These are phyloP conservation scores for Plasmodium ovale DNA, from an alignment of 169 alveolate species.

Conservation along the genomic window DNA sequence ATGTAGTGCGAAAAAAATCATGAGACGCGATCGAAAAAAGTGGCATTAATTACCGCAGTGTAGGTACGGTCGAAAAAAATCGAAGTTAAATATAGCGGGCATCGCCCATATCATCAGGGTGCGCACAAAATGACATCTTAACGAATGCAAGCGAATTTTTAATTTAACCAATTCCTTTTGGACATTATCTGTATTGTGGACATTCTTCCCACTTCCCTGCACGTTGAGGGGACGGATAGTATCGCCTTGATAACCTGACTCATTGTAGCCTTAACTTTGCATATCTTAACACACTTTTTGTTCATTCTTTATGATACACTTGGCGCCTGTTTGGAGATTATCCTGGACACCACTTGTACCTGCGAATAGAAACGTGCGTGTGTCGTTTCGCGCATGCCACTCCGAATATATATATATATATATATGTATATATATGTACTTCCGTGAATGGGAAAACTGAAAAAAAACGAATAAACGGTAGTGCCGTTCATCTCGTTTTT, in stretches of 20 bases:
- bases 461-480: background rate
- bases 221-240: too few species aligned
- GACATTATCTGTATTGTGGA: too few species aligned
- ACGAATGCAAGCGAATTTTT: too few species aligned
- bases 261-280: background rate
- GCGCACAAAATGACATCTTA: too few species aligned
- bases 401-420: background rate
- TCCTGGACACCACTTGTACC: slow-evolving; percentile 8
- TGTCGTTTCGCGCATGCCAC: background rate
- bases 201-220: too few species aligned
- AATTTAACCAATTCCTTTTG: too few species aligned
- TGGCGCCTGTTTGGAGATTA: background rate
- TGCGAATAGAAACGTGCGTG: background rate
- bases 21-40: background rate
- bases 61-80: too few species aligned
- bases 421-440: background rate
- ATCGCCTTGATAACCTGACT: background rate
- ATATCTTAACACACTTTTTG: background rate
- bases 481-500: background rate
- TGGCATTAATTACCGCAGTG: too few species aligned
- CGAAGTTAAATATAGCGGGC: background rate
- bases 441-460: background rate
- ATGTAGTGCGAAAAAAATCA: background rate
- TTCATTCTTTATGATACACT: background rate
- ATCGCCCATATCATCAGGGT: too few species aligned